Percentiles rank a stretch among this genome's conserved stretches.
These are phyloP conservation scores for Suhomyces anneliseae DNA, from an alignment of 1,139 yeast genomes.

Conservation along the genomic window DNA sequence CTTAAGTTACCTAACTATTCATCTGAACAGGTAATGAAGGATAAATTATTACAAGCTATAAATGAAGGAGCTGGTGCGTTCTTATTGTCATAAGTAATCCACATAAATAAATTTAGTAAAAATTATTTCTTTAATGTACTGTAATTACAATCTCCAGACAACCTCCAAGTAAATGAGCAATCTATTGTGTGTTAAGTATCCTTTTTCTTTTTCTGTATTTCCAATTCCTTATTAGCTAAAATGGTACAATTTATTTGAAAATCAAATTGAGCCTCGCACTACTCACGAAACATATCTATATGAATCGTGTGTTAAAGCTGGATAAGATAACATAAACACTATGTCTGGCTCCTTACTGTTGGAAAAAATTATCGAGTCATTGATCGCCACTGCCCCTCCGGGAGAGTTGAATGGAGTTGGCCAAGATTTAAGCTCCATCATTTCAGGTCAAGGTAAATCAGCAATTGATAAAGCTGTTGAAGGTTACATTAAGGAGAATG, in stretches of 20 bases:
- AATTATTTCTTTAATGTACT: background rate
- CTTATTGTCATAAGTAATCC: conserved; percentile 55
- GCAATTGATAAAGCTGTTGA: conserved; percentile 33
- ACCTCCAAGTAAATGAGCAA: no score
- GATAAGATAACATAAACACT: background rate
- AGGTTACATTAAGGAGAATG: conserved; percentile 28
- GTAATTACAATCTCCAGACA: no score
- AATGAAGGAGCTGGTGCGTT: conserved; percentile 90
- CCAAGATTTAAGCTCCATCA: conserved; percentile 24
- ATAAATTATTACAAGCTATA: conserved; percentile 67
- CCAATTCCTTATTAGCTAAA: no score
- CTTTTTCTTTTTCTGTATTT: no score
- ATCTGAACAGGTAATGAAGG: conserved; percentile 55
- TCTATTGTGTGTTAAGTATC: no score
- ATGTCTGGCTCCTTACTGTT: conserved; percentile 17
- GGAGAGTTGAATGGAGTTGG: conserved; percentile 39
- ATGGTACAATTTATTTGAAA: no score
- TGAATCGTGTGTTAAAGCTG: no score
- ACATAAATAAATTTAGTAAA: background rate
- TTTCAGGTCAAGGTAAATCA: conserved; percentile 17
- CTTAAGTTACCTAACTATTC: conserved; percentile 85
- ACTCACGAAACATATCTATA: no score
- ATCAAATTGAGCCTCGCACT: no score
- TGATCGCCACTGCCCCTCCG: conserved; percentile 42
- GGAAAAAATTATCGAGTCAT: conserved; percentile 30